Evolutionary conservation across 2,329 filamentous ascomycete genomes (phyloP).

Genomic region (Didymellaceae sp.): DNA sequence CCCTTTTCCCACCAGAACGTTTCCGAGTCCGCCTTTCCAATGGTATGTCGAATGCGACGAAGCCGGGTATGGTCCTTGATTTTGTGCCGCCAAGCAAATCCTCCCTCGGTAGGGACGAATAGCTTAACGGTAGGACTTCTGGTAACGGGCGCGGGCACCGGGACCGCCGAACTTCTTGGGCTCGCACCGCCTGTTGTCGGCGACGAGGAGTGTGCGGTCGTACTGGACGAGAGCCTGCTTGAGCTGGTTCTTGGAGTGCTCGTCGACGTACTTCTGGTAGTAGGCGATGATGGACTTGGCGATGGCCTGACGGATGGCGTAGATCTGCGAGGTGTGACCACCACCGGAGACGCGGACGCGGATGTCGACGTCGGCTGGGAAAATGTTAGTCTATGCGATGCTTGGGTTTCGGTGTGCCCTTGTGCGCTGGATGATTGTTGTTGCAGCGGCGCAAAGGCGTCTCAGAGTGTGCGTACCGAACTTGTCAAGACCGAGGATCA

Average conservation of each 20-base stretch:
- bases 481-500: constrained; percentile 97
- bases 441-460: too few relatives aligned
- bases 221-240: constrained; percentile 97
- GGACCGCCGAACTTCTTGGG: constrained; percentile 98
- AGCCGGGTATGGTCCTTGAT: too few relatives aligned
- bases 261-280: constrained; percentile 99
- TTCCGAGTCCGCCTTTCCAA: too few relatives aligned
- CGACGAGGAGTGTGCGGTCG: constrained; percentile 96
- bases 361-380: constrained; percentile 83
- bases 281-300: constrained; percentile 95
- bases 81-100: constrained; percentile 2
- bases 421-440: too few relatives aligned
- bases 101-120: constrained; percentile 5
- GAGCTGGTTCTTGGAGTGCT: constrained; percentile 99
- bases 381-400: constrained; percentile 15
- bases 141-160: constrained; percentile 94
- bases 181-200: constrained; percentile 98
- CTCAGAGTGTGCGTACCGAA: constrained; percentile 63
- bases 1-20: too few relatives aligned
- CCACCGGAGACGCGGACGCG: constrained; percentile 94
- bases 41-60: too few relatives aligned
- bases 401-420: not conserved
- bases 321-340: constrained; percentile 97
- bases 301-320: constrained; percentile 98
- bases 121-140: constrained; percentile 98